Percentiles rank a stretch among this genome's conserved stretches.
Evolutionary conservation across 2,329 filamentous ascomycete genomes (phyloP).

Genomic region (Endothia cerciana): DNA sequence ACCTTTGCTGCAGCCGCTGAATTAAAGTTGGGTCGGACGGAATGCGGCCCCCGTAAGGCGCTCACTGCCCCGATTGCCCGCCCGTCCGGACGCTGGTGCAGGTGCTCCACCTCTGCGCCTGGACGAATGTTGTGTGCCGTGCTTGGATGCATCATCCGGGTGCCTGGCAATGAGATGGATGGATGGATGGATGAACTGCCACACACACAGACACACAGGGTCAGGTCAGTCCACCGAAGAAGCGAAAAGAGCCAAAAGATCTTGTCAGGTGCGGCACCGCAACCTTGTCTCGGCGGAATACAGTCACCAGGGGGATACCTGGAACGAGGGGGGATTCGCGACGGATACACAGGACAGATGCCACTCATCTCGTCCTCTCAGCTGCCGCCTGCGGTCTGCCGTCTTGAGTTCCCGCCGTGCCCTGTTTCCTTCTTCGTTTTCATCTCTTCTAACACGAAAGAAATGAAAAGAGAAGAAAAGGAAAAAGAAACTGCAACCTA

Average conservation of each 20-base stretch:
- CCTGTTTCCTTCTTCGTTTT: background rate
- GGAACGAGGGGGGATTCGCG: background rate
- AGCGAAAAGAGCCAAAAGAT: background rate
- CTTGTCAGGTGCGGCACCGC: background rate
- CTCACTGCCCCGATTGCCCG: too few species aligned
- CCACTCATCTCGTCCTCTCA: background rate
- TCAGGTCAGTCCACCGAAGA: background rate
- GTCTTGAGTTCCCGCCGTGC: background rate
- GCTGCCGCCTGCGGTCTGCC: background rate
- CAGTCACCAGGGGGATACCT: background rate
- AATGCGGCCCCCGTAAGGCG: background rate
- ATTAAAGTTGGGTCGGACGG: constrained; percentile 5
- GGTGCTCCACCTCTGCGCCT: too few species aligned
- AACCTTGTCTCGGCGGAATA: background rate
- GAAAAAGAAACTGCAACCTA: too few species aligned
- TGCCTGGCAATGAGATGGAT: background rate
- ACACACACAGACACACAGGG: background rate
- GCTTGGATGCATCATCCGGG: background rate
- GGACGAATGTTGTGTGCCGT: too few species aligned
- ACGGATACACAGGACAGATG: background rate
- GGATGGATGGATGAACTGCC: background rate
- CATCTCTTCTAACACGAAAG: too few species aligned
- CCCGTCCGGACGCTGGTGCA: too few species aligned
- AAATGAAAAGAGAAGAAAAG: too few species aligned
- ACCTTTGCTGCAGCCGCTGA: background rate